phyloP scores from a whole-genome alignment of 306 rosid species.

The Cercis canadensis region DNA sequence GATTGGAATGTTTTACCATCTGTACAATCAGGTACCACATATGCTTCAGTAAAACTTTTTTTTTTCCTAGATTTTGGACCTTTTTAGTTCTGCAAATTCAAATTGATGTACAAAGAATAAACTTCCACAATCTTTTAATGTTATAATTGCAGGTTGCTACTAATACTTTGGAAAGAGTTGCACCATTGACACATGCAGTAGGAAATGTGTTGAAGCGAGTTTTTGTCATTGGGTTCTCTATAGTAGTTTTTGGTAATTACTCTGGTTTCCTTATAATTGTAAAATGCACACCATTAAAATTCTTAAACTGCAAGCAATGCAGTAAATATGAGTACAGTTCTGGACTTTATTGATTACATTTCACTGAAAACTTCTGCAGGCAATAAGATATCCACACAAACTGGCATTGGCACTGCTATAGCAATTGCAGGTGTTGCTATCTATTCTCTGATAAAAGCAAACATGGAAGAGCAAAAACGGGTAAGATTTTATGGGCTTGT shows the following conservation, averaged over 20 bases:
- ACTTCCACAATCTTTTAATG: slow-evolving; percentile 1
- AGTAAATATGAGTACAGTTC: slow-evolving; percentile 13
- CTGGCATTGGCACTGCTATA: slow-evolving; percentile 72
- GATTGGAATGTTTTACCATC: slow-evolving; percentile 80
- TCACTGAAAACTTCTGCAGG: slow-evolving; percentile 47
- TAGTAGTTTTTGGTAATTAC: slow-evolving; percentile 69
- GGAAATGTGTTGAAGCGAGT: slow-evolving; percentile 86
- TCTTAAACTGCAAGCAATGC: background rate
- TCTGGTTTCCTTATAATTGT: background rate
- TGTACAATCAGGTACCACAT: slow-evolving; percentile 69
- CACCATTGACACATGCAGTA: slow-evolving; percentile 81
- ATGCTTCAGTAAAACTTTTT: background rate
- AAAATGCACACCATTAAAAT: background rate
- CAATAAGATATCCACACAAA: slow-evolving; percentile 73
- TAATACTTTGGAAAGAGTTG: slow-evolving; percentile 78
- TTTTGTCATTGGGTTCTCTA: slow-evolving; percentile 82
- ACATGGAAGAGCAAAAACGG: slow-evolving; percentile 70
- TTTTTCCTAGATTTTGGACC: background rate
- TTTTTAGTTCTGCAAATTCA: background rate
- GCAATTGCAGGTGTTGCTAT: slow-evolving; percentile 86
- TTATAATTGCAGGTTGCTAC: slow-evolving; percentile 65
- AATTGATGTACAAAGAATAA: background rate
- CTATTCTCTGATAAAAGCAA: slow-evolving; percentile 76
- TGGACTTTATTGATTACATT: background rate
- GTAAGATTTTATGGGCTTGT: slow-evolving; percentile 35